A percentile compares a stretch with the other conserved stretches of the same genome.
Conservation (phyloP, 2,329 filamentous ascomycete species). For the Diplocarpon mali region DNA sequence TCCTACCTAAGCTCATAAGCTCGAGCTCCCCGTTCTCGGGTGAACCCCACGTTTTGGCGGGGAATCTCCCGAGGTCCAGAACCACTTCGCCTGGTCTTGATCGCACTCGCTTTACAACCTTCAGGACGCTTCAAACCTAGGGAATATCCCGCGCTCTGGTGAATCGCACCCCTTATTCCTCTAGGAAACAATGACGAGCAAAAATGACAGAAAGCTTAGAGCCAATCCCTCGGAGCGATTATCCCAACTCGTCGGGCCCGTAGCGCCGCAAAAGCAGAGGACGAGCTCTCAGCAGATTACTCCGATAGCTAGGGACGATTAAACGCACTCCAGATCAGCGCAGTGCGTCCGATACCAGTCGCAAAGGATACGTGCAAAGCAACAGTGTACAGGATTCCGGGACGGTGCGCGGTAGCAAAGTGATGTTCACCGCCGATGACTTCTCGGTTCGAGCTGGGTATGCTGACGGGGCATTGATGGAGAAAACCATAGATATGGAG, state of each 20-base stretch:
- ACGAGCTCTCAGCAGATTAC: slow-evolving; percentile 46
- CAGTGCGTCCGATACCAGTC: slow-evolving; percentile 42
- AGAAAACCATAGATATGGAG: slow-evolving; percentile 51
- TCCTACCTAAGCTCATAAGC: too few relatives aligned
- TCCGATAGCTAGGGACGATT: slow-evolving; percentile 50
- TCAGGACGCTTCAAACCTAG: background rate
- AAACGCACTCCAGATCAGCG: slow-evolving; percentile 38
- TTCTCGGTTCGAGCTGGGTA: slow-evolving; percentile 53
- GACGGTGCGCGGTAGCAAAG: slow-evolving; percentile 38
- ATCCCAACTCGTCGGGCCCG: slow-evolving; percentile 25
- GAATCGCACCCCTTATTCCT: too few relatives aligned
- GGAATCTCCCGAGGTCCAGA: slow-evolving; percentile 5
- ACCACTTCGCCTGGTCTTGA: background rate
- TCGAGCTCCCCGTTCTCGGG: background rate
- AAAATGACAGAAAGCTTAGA: slow-evolving; percentile 3
- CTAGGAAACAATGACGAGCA: slow-evolving; percentile 10
- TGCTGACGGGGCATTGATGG: slow-evolving; percentile 46
- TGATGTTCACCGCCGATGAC: slow-evolving; percentile 53
- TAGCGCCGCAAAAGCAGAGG: slow-evolving; percentile 23
- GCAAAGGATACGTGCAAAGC: slow-evolving; percentile 46
- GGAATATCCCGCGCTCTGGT: too few relatives aligned
- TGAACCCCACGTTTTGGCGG: slow-evolving; percentile 1
- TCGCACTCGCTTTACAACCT: background rate
- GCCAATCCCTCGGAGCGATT: slow-evolving; percentile 27
- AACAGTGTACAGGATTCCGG: slow-evolving; percentile 54